Base-by-base conservation (phyloP, 768 basidiomycete species). In the Mrakia frigida region DNA sequence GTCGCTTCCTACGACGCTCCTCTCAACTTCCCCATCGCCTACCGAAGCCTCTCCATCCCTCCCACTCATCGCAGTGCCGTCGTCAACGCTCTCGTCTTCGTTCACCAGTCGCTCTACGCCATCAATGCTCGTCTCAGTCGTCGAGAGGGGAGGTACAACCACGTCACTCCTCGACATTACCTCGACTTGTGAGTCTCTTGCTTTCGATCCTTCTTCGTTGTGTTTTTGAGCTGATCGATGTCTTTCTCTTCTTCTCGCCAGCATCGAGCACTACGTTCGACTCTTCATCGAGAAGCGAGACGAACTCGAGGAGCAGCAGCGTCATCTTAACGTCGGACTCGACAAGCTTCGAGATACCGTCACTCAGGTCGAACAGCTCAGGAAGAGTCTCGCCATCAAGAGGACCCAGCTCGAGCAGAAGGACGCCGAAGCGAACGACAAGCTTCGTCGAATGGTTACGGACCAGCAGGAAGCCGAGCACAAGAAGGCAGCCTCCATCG, bases 401-500 rank as follows among this genome's bases (percentile, higher is more conserved):
- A 90, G 93, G 28, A 89, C 90, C 3, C 94, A 98, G 80, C 88
- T 99, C 41, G 89, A 94, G 82, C 91, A 92, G 35, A 99, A 99
- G 86, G 88, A 97, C 80, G 89, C 89, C 1, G 93, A 98, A 84
- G 97, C 97, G 16, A 98, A 99, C 83, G 93, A 93, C 81, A 99
- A 99, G 84, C 87, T 99, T 56, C 90, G 92, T 83, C 92, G 93
- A 75, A 98, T 99, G 96, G 94, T 99, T 21, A 87, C 92, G 10
- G 96, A 98, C 83, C 96, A 99, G 84, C 96, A 98, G 82, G 96
- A 98, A 82, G 97, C 97, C 3, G 97, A 99, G 81, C 93, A 95
- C 82, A 97, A 98, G 88, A 98, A 98, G 82, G 87, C 92, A 2
- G 94, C 93, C 0, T 99, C 97, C 11, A 93, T 98, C 79, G 89